phyloP scores from a whole-genome alignment of 2,329 filamentous ascomycete genomes.

The Pseudocercospora vitis region DNA sequence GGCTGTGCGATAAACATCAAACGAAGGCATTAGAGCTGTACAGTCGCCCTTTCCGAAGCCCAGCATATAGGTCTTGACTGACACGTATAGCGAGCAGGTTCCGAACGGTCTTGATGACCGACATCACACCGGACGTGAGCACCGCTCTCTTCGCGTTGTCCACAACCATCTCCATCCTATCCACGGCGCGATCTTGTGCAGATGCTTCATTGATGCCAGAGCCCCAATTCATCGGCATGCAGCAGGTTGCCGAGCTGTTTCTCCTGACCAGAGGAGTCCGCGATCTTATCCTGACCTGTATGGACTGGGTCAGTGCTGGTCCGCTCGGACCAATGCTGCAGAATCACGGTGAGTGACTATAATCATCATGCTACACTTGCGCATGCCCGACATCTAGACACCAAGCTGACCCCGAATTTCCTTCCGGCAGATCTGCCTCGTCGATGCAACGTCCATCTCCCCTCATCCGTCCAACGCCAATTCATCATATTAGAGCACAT shows the following conservation, averaged over 20 bases:
- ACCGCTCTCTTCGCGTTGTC: constrained; percentile 28
- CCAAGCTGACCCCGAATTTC: no score
- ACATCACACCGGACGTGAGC: constrained; percentile 24
- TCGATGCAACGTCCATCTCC: constrained; percentile 5
- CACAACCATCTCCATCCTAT: constrained; percentile 19
- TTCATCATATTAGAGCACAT: constrained; percentile 15
- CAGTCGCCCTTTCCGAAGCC: background rate
- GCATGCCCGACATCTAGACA: no score
- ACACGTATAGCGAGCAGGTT: constrained; percentile 8
- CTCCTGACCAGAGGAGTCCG: constrained; percentile 23
- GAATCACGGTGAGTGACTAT: no score
- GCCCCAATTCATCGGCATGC: constrained; percentile 19
- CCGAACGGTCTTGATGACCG: constrained; percentile 23
- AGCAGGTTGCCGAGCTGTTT: constrained; percentile 27
- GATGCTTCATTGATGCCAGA: constrained; percentile 20
- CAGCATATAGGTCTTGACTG: background rate
- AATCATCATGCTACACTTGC: no score
- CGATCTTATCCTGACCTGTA: constrained; percentile 20
- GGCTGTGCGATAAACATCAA: constrained; percentile 30
- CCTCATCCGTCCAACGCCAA: constrained; percentile 9
- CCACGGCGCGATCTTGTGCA: constrained; percentile 17
- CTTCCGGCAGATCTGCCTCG: constrained; percentile 10
- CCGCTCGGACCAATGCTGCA: constrained; percentile 18
- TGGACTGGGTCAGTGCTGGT: constrained; percentile 16
- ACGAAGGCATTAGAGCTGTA: constrained; percentile 24